Evolutionary conservation across 2,329 filamentous ascomycete species (phyloP).

Genomic region (Talaromyces rugulosus): DNA sequence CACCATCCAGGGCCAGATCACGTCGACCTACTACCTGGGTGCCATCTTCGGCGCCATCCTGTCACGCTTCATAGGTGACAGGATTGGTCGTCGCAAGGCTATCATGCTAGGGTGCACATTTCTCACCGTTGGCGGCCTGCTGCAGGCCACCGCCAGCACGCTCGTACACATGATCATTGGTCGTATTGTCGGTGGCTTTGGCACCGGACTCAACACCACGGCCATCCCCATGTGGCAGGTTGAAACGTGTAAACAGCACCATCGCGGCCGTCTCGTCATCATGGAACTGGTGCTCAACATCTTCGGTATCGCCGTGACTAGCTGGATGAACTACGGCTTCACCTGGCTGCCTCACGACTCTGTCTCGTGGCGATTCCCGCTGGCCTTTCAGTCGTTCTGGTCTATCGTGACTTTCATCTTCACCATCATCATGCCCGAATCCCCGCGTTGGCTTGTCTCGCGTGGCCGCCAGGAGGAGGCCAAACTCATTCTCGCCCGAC

Average conservation of each 20-base stretch:
- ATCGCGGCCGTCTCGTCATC: conserved; percentile 13
- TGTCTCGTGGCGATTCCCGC: conserved; percentile 31
- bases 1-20: conserved; percentile 2
- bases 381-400: conserved; percentile 44
- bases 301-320: conserved; percentile 17
- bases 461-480: conserved; percentile 6
- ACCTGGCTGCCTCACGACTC: conserved; percentile 38
- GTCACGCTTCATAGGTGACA: conserved; percentile 38
- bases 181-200: conserved; percentile 43
- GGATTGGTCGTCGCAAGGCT: conserved; percentile 41
- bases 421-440: conserved; percentile 23
- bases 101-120: conserved; percentile 45
- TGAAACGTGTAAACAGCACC: conserved; percentile 4
- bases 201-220: conserved; percentile 48
- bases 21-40: neutral
- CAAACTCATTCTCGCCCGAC: conserved; percentile 9
- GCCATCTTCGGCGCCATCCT: conserved; percentile 43
- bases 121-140: conserved; percentile 43
- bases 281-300: conserved; percentile 25
- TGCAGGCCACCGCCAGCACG: conserved; percentile 38
- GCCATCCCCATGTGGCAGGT: conserved; percentile 38
- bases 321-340: conserved; percentile 23
- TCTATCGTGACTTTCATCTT: conserved; percentile 30
- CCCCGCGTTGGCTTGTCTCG: conserved; percentile 1
- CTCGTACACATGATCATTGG: conserved; percentile 44